Evolutionary conservation across 495 filamentous ascomycete genomes (phyloP), one percentile per base, ranked within the genome.

Genomic region (Astrothelium macrocarpum): DNA sequence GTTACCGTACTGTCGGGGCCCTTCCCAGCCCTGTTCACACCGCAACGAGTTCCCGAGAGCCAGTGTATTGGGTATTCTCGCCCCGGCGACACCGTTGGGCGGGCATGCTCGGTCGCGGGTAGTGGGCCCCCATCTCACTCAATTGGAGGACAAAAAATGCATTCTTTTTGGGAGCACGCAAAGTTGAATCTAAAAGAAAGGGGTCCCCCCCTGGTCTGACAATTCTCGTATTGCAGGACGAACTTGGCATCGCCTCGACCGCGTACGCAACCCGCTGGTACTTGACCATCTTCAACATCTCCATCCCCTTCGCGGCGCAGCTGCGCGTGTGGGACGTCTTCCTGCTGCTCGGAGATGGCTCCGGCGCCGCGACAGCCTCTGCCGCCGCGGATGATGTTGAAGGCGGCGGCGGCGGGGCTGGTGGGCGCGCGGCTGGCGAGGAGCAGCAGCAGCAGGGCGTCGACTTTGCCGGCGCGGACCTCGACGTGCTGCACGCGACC

Each of bases 271-370:
- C 93, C 0, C 80, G 91, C 31, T 99, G 94, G 94, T 99, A 99
- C 72, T 81, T 99, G 32, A 99, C 94, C 1, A 82, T 99, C 5
- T 99, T 99, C 80, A 97, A 97, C 76, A 88, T 97, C 67, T 95
- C 90, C 20, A 90, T 99, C 64, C 94, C 94, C 1, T 99, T 97
- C 70, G 83, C 90, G 0, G 95, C 95, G 11, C 94, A 99, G 71
- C 87, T 99, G n/a, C 87, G 94, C 58, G 90, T 99, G 4, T 99
- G 94, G 94, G 94, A 99, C 70, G 90, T 95, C 0, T 97, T 99
- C 76, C 91, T 99, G 89, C 86, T 99, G 1, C 85, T 99, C 28
- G 94, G 94, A 53, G 92, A 95, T 68, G 78, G 80, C 34, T 64
- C 32, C 25, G 60, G 62, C 18, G 42, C 59, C 28, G 59, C 70